Conservation (phyloP, 2,329 filamentous ascomycete genomes). For the Paecilomyces niveus region DNA sequence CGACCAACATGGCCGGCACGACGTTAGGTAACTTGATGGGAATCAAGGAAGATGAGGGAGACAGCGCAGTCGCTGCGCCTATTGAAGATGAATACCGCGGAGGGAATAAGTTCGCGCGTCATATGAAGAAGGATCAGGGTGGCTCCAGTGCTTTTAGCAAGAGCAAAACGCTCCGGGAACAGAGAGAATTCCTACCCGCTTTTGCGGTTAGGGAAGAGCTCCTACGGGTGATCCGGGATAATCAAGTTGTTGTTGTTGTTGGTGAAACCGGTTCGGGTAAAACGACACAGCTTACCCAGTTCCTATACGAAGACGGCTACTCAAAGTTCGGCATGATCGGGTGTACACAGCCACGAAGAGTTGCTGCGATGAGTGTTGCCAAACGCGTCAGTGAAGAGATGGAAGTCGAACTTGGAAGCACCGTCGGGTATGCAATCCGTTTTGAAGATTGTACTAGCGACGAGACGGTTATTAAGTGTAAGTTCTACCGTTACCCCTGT, state of each 20-base stretch:
- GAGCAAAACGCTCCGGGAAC: slow-evolving; percentile 82
- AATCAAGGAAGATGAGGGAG: slow-evolving; percentile 79
- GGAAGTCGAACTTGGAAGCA: slow-evolving; percentile 80
- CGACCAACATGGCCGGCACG: slow-evolving; percentile 87
- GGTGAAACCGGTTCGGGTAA: slow-evolving; percentile 97
- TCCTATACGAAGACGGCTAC: slow-evolving; percentile 92
- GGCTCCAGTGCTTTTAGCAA: slow-evolving; percentile 84
- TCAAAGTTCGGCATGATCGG: slow-evolving; percentile 82
- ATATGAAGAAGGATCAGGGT: slow-evolving; percentile 79
- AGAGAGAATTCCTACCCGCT: slow-evolving; percentile 86
- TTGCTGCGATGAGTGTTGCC: slow-evolving; percentile 97
- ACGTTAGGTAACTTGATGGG: slow-evolving; percentile 92
- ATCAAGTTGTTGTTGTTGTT: slow-evolving; percentile 94
- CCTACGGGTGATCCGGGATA: slow-evolving; percentile 84
- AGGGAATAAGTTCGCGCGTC: slow-evolving; percentile 75
- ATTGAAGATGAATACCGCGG: slow-evolving; percentile 63
- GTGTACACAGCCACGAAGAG: slow-evolving; percentile 91
- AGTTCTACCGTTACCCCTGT: slow-evolving; percentile 14
- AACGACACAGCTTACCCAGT: slow-evolving; percentile 95
- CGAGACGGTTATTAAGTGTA: slow-evolving; percentile 86
- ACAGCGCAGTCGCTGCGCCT: slow-evolving; percentile 73
- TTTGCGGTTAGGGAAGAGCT: slow-evolving; percentile 95
- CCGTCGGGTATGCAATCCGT: slow-evolving; percentile 93
- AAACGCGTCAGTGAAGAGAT: slow-evolving; percentile 98
- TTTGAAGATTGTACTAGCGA: slow-evolving; percentile 98